Evolutionary conservation across 1,284 basidiomycete genomes (phyloP), one percentile per base, ranked within the genome.

Genomic region (Pseudomicrostroma phylloplanum): DNA sequence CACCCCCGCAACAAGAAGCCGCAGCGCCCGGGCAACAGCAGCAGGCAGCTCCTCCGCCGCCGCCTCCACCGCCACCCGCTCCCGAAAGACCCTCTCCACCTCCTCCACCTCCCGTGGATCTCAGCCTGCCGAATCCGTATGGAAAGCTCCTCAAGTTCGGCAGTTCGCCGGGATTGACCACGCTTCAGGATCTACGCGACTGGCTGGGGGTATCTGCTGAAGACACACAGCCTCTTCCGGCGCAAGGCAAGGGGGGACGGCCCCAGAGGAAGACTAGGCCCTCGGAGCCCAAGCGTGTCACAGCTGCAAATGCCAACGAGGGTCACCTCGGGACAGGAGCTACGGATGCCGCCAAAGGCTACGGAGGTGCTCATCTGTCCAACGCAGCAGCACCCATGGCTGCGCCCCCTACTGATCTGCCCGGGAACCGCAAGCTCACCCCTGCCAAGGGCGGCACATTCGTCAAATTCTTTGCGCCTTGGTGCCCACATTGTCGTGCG

Each of bases 401-500:
- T 48, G 15, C 43, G 3, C 17, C 17, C 43, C 19, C 19, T 26
- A 25, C 21, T 7, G 13, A 13, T 7, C 21, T 54, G 51, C 51
- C 51, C 21, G 21, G 43, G 6, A 48, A 48, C 21, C 51, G 51
- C 51, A 54, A 54, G 51, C 21, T 23, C 25, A 23, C 51, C 21
- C 51, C 26, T 43, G 17, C 57, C 17, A 13, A 25, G 19, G 23
- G 49, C 8, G 51, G 51, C 21, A 54, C 51, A 2, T 54, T 54
- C 13, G 51, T 54, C 17, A 54, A 54, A 61, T 60, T 77, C 59
- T 76, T 70, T 51, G 74, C 73, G n/a, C 73, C 77, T 0, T 77
- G 74, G 72, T 78, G 77, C 55, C 77, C 76, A 11, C 77, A 78
- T 58, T 78, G 77, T 66, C 64, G 67, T 25, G 70, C 72, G 23